phyloP scores from a whole-genome alignment of 805 yeast species.

The Zygotorulaspora chibaensis region DNA sequence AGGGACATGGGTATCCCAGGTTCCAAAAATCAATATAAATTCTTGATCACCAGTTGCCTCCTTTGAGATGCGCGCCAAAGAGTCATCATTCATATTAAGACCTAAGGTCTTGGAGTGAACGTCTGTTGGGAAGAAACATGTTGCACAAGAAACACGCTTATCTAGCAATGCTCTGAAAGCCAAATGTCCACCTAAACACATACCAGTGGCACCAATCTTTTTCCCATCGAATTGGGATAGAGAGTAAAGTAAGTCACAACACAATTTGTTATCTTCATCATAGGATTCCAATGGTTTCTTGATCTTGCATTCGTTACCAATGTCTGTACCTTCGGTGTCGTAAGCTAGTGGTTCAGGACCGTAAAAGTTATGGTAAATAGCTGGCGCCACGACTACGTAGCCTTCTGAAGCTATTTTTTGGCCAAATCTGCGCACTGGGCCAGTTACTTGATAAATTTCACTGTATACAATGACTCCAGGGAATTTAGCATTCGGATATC shows the following conservation, averaged over 20 bases:
- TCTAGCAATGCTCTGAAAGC: conserved; percentile 66
- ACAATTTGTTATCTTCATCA: conserved; percentile 65
- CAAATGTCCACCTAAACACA: conserved; percentile 83
- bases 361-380: conserved; percentile 71
- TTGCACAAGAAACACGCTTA: conserved; percentile 58
- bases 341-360: conserved; percentile 61
- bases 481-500: conserved; percentile 72
- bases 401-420: conserved; percentile 78
- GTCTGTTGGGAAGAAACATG: conserved; percentile 78
- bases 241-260: conserved; percentile 56
- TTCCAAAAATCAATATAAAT: conserved; percentile 66
- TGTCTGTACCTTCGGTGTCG: conserved; percentile 70
- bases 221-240: conserved; percentile 62
- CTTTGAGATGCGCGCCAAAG: conserved; percentile 48
- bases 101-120: conserved; percentile 68
- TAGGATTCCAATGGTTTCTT: conserved; percentile 66
- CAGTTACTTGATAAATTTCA: conserved; percentile 79
- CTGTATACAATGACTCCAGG: conserved; percentile 78
- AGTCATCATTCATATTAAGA: conserved; percentile 58
- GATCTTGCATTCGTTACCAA: conserved; percentile 63
- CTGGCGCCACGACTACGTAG: conserved; percentile 72
- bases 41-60: conserved; percentile 55
- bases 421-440: conserved; percentile 76
- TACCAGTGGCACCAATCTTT: conserved; percentile 75
- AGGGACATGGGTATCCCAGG: conserved; percentile 76